Conservation (phyloP, 2,329 filamentous ascomycete genomes). For the Aschersonia sp. region DNA sequence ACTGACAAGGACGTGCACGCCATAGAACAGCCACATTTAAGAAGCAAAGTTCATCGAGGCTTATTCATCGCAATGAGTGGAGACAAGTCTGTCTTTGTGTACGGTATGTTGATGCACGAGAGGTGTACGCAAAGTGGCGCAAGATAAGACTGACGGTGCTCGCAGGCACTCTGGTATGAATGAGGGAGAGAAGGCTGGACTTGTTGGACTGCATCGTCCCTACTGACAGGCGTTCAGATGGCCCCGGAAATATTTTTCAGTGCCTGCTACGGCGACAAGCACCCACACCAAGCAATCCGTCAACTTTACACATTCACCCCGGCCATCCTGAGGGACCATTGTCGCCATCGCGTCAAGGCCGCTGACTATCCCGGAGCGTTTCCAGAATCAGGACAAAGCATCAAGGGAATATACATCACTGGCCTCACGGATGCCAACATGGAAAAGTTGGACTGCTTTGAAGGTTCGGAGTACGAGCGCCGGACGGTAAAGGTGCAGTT, state of each 20-base stretch:
- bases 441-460: constrained; percentile 63
- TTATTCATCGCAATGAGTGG: background rate
- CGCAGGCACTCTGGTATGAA: background rate
- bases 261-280: constrained; percentile 54
- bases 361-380: constrained; percentile 77
- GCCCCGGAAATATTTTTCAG: constrained; percentile 74
- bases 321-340: constrained; percentile 61
- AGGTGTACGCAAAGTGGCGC: background rate
- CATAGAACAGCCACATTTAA: background rate
- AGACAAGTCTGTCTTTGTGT: background rate
- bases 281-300: constrained; percentile 30
- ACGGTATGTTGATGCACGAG: background rate
- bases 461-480: constrained; percentile 61
- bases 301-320: constrained; percentile 52
- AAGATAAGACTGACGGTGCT: background rate
- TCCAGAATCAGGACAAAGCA: constrained; percentile 36
- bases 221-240: constrained; percentile 38
- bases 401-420: constrained; percentile 63
- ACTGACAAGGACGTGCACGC: too few relatives aligned
- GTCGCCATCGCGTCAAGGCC: constrained; percentile 50
- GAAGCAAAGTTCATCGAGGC: background rate
- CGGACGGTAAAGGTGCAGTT: constrained; percentile 38
- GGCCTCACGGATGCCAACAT: constrained; percentile 71
- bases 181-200: background rate
- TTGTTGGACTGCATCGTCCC: constrained; percentile 1